Evolutionary conservation across 164 flowering plant species (phyloP), one percentile per base, ranked within the genome.

Genomic region (Kingdonia uniflora): DNA sequence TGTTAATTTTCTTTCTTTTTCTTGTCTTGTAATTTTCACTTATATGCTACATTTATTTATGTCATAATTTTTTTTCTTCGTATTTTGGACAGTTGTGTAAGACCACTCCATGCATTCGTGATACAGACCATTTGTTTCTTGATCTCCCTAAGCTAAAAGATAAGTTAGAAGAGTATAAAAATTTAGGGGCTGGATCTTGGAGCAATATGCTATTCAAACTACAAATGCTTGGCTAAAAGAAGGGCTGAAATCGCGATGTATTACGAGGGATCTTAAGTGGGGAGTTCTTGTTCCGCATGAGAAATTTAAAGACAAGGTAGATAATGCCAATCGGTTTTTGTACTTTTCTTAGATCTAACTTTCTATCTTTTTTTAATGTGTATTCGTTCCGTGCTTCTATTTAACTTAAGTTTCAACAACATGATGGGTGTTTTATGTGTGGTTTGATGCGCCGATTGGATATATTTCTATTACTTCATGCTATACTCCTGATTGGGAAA

Each of bases 361-460:
- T 8, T 29, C 8, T 8, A 29, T 29, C 35, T 29, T 29, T 29
- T 29, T 3, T 3, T 4, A 29, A 4, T 29, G 8, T 29, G 35
- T 3, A 29, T 29, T 29, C n/a, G 35, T 3, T 29, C 35, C 4
- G 35, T 29, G 35, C 8, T 29, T 29, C 35, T 29, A 29, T 29
- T 8, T 29, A 29, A 3, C 35, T 29, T 8, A 29, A 3, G 35
- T 29, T 29, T 29, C 35, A 29, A 4, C 35, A 29, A 29, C 8
- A 8, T 29, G 35, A 1, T 64, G 87, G 98, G 98, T 92, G 37
- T 88, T 92, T 58, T 92, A 92, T 74, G 98, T 92, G 17, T 92
- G 98, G 98, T 87, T 80, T 71, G 98, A 92, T 68, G 98, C 98
- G 4, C 98, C 96, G 37, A 82, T 92, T 65, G 98, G 98, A 38